A percentile compares a stretch with the other conserved stretches of the same genome.
Evolutionary conservation across 257 asterid genomes (phyloP).

Genomic region (Orobanche coerulescens): DNA sequence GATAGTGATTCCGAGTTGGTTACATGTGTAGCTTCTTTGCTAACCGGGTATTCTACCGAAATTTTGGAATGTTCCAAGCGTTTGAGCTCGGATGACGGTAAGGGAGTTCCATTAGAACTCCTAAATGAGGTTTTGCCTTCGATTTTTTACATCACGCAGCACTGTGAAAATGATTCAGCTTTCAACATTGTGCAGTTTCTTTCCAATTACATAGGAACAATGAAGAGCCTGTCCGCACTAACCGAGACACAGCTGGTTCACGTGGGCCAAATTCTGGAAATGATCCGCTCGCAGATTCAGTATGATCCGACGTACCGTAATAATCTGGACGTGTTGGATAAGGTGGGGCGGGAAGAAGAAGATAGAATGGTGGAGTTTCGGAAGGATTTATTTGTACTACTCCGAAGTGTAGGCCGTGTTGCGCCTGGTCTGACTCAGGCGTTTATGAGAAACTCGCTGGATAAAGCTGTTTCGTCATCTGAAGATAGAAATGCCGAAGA

Average conservation of each 20-base stretch:
- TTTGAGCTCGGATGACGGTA: slow-evolving; percentile 51
- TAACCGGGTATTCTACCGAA: slow-evolving; percentile 81
- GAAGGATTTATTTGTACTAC: slow-evolving; percentile 68
- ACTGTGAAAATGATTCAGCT: slow-evolving; percentile 56
- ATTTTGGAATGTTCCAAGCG: slow-evolving; percentile 71
- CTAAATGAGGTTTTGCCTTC: slow-evolving; percentile 90
- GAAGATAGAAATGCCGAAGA: slow-evolving; percentile 74
- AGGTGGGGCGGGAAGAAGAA: slow-evolving; percentile 83
- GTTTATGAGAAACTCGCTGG: slow-evolving; percentile 71
- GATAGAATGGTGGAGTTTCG: slow-evolving; percentile 88
- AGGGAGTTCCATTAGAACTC: slow-evolving; percentile 51
- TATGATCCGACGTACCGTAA: slow-evolving; percentile 65
- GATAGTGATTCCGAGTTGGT: slow-evolving; percentile 59
- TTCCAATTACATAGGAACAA: slow-evolving; percentile 73
- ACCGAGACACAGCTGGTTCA: slow-evolving; percentile 70
- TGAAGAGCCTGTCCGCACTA: slow-evolving; percentile 57
- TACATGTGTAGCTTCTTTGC: slow-evolving; percentile 62
- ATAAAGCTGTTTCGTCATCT: slow-evolving; percentile 49
- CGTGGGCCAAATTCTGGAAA: slow-evolving; percentile 72
- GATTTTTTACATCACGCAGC: slow-evolving; percentile 64
- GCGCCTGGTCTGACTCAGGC: slow-evolving; percentile 78
- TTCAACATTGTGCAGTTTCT: slow-evolving; percentile 84
- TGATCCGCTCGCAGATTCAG: slow-evolving; percentile 53
- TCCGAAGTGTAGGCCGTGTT: slow-evolving; percentile 75
- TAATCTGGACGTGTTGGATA: slow-evolving; percentile 62